These are phyloP conservation scores for Anthracocystis walkeri DNA, from an alignment of 1,284 basidiomycete species.

Conservation along the genomic window DNA sequence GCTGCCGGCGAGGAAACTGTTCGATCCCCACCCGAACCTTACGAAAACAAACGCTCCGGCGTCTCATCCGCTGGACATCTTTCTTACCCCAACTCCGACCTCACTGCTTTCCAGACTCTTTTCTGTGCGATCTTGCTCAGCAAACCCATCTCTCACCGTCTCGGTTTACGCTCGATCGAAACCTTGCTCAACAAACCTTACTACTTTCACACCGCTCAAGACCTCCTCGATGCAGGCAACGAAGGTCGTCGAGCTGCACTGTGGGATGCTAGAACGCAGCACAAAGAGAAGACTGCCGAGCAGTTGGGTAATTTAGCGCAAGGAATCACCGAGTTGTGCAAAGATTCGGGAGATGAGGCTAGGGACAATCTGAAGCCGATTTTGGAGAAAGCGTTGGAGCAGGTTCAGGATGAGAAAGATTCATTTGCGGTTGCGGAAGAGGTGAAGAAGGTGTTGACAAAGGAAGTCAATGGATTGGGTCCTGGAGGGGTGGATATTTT, in stretches of 20 bases:
- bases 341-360: constrained; percentile 8
- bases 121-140: constrained; percentile 47
- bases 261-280: constrained; percentile 56
- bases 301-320: constrained; percentile 51
- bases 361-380: constrained; percentile 25
- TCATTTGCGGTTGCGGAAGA: constrained; percentile 33
- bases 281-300: constrained; percentile 56
- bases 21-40: constrained; percentile 23
- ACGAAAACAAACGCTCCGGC: constrained; percentile 28
- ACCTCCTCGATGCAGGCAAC: constrained; percentile 41
- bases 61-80: constrained; percentile 24
- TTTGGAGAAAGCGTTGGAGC: constrained; percentile 30
- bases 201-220: constrained; percentile 34
- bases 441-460: constrained; percentile 32
- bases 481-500: constrained; percentile 51
- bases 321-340: constrained; percentile 29
- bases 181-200: constrained; percentile 54
- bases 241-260: constrained; percentile 48
- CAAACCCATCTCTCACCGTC: constrained; percentile 54
- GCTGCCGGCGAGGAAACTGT: constrained; percentile 35
- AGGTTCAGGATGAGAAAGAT: constrained; percentile 8
- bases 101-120: constrained; percentile 49
- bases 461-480: constrained; percentile 46
- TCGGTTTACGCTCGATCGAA: constrained; percentile 46
- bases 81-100: constrained; percentile 43